Percentiles rank a stretch among this genome's conserved stretches.
Evolutionary conservation across 1,139 yeast genomes (phyloP).

Genomic region (Debaryomycetaceae sp.): DNA sequence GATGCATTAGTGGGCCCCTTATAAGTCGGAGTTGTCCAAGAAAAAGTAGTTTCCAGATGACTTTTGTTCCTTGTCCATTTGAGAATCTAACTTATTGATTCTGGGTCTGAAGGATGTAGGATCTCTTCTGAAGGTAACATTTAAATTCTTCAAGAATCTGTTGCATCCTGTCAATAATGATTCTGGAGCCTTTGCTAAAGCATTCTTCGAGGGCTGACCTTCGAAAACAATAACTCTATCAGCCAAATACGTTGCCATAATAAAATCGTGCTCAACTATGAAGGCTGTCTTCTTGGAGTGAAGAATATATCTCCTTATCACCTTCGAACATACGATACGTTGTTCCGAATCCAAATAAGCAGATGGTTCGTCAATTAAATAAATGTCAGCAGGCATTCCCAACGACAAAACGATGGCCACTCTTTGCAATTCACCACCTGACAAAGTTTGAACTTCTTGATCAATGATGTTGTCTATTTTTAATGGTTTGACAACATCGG

Average conservation of each 20-base stretch:
- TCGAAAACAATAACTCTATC: conserved; percentile 98
- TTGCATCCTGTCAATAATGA: conserved; percentile 95
- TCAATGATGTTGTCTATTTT: conserved; percentile 91
- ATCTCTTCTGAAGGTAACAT: conserved; percentile 98
- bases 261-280: conserved; percentile 98
- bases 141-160: conserved; percentile 91
- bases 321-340: conserved; percentile 98
- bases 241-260: conserved; percentile 98
- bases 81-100: conserved; percentile 94
- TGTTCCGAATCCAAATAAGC: conserved; percentile 99
- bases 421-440: conserved; percentile 99
- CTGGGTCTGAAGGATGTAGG: conserved; percentile 98
- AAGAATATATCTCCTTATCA: conserved; percentile 91
- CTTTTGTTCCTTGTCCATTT: conserved; percentile 98
- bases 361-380: conserved; percentile 96
- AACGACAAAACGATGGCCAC: conserved; percentile 94
- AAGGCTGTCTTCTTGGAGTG: conserved; percentile 98
- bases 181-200: conserved; percentile 85
- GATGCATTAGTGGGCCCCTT: conserved; percentile 2
- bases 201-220: conserved; percentile 84
- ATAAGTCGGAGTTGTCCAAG: conserved; percentile 59
- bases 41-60: conserved; percentile 89
- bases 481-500: conserved; percentile 95
- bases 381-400: conserved; percentile 94
- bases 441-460: conserved; percentile 94